A percentile compares a stretch with the other conserved stretches of the same genome.
phyloP scores from a whole-genome alignment of 2,329 filamentous ascomycete genomes.

The Ascochyta fabae region DNA sequence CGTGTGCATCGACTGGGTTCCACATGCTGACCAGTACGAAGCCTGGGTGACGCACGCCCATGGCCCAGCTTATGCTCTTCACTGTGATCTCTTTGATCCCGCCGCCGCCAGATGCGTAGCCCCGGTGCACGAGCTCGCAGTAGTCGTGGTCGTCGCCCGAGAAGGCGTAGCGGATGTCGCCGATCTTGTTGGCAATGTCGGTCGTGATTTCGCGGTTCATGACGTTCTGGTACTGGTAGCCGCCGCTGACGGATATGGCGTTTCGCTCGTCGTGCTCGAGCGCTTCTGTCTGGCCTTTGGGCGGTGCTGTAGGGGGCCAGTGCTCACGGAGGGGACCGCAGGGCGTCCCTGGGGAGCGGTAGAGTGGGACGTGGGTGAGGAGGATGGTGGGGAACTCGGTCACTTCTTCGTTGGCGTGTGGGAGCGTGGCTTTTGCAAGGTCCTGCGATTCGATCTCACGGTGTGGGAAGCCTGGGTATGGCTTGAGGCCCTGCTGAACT shows the following conservation, averaged over 20 bases:
- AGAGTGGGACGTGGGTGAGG: conserved; percentile 89
- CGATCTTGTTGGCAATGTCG: conserved; percentile 76
- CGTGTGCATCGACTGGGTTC: conserved; percentile 76
- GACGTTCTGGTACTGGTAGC: conserved; percentile 98
- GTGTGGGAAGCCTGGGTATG: conserved; percentile 64
- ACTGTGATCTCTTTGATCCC: conserved; percentile 82
- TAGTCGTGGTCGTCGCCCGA: conserved; percentile 98
- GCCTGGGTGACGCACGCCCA: conserved; percentile 88
- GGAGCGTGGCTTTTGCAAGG: conserved; percentile 38
- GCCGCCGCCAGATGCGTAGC: conserved; percentile 65
- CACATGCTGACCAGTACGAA: conserved; percentile 89
- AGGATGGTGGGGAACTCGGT: conserved; percentile 83
- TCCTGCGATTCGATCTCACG: conserved; percentile 64
- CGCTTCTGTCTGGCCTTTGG: conserved; percentile 63
- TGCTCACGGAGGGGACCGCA: conserved; percentile 88
- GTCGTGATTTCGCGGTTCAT: conserved; percentile 77
- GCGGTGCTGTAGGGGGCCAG: conserved; percentile 73
- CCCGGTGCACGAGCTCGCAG: conserved; percentile 83
- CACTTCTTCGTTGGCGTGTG: conserved; percentile 51
- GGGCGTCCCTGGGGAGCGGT: conserved; percentile 79
- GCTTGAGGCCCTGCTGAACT: conserved; percentile 66
- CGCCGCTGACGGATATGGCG: conserved; percentile 75
- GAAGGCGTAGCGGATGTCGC: conserved; percentile 84
- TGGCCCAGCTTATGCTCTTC: conserved; percentile 93
- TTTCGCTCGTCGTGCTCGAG: conserved; percentile 71